Evolutionary conservation across 805 yeast species (phyloP), one percentile per base, ranked within the genome.

Genomic region (Hanseniaspora lachancei): DNA sequence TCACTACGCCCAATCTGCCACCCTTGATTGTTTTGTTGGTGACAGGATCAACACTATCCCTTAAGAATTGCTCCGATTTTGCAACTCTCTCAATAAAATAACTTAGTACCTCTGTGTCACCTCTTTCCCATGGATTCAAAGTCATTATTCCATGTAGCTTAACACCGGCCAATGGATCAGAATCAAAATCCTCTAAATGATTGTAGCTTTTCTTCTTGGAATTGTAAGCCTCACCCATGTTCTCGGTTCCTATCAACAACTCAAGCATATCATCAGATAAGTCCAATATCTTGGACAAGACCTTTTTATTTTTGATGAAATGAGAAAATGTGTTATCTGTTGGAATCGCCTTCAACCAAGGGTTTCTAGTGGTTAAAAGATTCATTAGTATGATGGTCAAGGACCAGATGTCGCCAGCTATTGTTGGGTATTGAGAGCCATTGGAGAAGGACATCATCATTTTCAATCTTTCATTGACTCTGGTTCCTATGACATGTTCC

Each of bases 331-430:
- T 77, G 41, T 76, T 70, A 62, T 82, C 88, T 46, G 76, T 76
- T 12, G 63, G 64, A 41, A 79, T 77, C 12, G 95, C 95, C 61
- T 82, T 80, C 51, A 86, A 78, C 96, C 96, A 89, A 32, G 96
- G 96, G 63, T 89, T 89, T 66, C 95, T 76, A 43, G 86, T 82
- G 61, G 95, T 86, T 12, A 86, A 76, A 54, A 89, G 72, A 66
- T 89, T 89, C 60, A 89, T 81, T 55, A 89, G 71, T 23, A 89
- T 81, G 38, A 89, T 82, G 2, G 89, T 91, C 50, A 89, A 70
- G 1, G 95, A 84, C 97, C 95, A 89, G 32, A 87, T 77, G 64
- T 88, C 96, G 47, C 95, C 89, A 9, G 86, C 79, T 34, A 77
- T 68, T 0, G 95, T 82, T 13, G 93, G 89, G 64, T 71, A 58